These are phyloP conservation scores for Hypoxylon sp. DNA, from an alignment of 2,329 filamentous ascomycete species.

Conservation along the genomic window DNA sequence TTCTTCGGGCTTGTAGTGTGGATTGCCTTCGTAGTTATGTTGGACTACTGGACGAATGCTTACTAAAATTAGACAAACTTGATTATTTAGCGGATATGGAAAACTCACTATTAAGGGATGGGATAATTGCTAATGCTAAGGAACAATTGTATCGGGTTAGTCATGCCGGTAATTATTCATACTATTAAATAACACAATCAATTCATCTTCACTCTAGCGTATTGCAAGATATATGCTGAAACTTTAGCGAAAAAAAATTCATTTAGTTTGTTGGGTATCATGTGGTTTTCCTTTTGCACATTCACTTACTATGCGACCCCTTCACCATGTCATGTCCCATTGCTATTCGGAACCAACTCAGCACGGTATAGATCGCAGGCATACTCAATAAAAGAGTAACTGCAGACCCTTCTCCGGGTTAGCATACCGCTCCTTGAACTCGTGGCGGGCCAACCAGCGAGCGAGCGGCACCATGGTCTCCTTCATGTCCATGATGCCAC, in stretches of 20 bases:
- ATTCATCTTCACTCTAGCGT: slow-evolving; percentile 2
- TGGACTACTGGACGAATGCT: slow-evolving; percentile 43
- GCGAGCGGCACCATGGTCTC: slow-evolving; percentile 86
- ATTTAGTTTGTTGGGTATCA: slow-evolving; percentile 27
- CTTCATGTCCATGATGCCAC: slow-evolving; percentile 93
- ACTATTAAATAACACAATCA: slow-evolving; percentile 19
- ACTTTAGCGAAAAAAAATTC: slow-evolving; percentile 1
- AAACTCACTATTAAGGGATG: slow-evolving; percentile 7
- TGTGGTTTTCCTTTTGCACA: slow-evolving; percentile 8
- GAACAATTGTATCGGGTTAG: slow-evolving; percentile 14
- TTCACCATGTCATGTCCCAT: too few species aligned
- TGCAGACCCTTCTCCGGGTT: slow-evolving; percentile 66
- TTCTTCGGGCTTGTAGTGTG: slow-evolving; percentile 43
- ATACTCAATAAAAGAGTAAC: slow-evolving; percentile 69
- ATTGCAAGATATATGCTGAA: too few species aligned
- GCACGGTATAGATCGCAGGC: too few species aligned
- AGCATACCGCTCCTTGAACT: slow-evolving; percentile 75
- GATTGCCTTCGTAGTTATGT: slow-evolving; percentile 36
- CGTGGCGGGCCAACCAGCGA: slow-evolving; percentile 73
- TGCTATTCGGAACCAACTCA: too few species aligned
- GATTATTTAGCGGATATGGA: slow-evolving; percentile 7
- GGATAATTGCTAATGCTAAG: slow-evolving; percentile 19
- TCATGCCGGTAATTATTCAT: slow-evolving; percentile 21
- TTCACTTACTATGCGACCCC: not conserved
- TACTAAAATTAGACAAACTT: slow-evolving; percentile 33